Evolutionary conservation across 805 yeast genomes (phyloP).

Genomic region (Kregervanrija fluxuum): DNA sequence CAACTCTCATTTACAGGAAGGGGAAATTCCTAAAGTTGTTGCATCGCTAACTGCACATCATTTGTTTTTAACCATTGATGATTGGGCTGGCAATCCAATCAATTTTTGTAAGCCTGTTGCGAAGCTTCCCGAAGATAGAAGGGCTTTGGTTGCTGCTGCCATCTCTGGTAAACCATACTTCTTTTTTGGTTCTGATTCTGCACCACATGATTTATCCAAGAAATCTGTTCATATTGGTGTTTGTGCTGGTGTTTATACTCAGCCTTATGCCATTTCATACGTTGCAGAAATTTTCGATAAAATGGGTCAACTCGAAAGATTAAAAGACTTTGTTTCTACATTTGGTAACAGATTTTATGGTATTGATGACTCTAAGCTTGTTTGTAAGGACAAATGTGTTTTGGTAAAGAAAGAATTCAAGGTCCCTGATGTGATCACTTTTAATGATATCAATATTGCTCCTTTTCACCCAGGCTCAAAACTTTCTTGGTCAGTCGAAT

Average conservation of each 20-base stretch:
- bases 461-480: constrained; percentile 83
- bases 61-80: constrained; percentile 77
- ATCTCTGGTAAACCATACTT: constrained; percentile 86
- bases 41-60: constrained; percentile 98
- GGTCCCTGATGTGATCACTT: constrained; percentile 55
- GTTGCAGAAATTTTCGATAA: constrained; percentile 80
- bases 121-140: constrained; percentile 77
- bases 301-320: constrained; percentile 51
- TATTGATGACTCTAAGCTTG: constrained; percentile 38
- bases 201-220: constrained; percentile 85
- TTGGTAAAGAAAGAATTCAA: constrained; percentile 45
- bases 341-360: constrained; percentile 69
- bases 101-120: constrained; percentile 98
- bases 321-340: constrained; percentile 69
- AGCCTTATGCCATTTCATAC: constrained; percentile 72
- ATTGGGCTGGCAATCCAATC: constrained; percentile 95
- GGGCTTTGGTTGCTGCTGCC: constrained; percentile 81
- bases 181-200: constrained; percentile 96
- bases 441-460: constrained; percentile 47
- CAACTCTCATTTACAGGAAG: constrained; percentile 34
- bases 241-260: constrained; percentile 98
- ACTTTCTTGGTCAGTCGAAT: constrained; percentile 65
- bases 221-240: constrained; percentile 77
- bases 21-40: constrained; percentile 52
- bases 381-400: constrained; percentile 40